Evolutionary conservation across 2,329 filamentous ascomycete genomes (phyloP), one percentile per base, ranked within the genome.

Genomic region (Nigrospora sphaerica): DNA sequence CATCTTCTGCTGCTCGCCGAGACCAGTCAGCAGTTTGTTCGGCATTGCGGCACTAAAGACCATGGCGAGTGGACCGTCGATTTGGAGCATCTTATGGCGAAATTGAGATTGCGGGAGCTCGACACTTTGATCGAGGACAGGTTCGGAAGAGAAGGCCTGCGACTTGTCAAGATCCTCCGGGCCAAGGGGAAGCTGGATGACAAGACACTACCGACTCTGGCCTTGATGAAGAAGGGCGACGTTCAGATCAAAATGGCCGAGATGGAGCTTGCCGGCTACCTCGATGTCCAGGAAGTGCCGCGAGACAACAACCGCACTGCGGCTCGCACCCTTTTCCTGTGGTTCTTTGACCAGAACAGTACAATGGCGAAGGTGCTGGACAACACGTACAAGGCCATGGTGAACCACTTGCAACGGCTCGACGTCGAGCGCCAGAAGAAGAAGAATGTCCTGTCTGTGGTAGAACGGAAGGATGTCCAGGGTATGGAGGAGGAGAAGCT

Each of bases 161-260:
- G 92, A 10, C 73, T 98, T n/a, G 78, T 90, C 17, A 85, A 89
- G 17, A 89, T 97, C 46, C 76, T 98, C 17, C 79, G 86, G 35
- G 83, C 86, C 48, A 89, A 91, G 60, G 93, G 93, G 45, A 95
- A 93, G 61, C 74, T 97, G n/a, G 92, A 97, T 54, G 93, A 98
- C 65, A 95, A 95, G 65, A 84, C 87, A 50, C 75, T 96, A 12
- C 86, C 87, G 34, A 83, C 83, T 42, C 76, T 90, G 46, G 87
- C 86, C 45, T 78, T 98, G 50, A 85, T 96, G 72, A 85, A 86
- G 47, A 88, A 92, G 57, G 83, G 85, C 48, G 88, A 95, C 45
- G 81, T 97, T 19, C 88, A 93, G 40, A 82, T 85, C 48, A 86
- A 90, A 51, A 84, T 97, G 66, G 84, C 88, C 13, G 81, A 84